phyloP scores from a whole-genome alignment of 768 basidiomycete genomes.

The Mycena metata region DNA sequence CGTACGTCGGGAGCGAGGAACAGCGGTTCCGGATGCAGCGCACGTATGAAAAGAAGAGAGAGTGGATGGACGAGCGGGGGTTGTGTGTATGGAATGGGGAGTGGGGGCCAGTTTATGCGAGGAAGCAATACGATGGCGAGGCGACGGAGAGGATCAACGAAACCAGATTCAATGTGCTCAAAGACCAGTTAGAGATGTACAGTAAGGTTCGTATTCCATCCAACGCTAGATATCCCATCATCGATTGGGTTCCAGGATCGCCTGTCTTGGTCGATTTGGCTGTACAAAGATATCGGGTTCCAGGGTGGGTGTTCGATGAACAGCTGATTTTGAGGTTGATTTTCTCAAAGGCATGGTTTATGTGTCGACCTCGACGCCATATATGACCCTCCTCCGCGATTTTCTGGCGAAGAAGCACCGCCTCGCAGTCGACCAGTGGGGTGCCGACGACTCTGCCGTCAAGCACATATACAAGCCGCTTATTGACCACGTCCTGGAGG shows the following conservation, averaged over 20 bases:
- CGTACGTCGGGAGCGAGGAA: slow-evolving; percentile 65
- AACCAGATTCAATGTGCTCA: slow-evolving; percentile 71
- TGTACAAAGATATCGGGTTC: slow-evolving; percentile 89
- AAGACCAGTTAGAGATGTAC: slow-evolving; percentile 82
- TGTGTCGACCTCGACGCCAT: slow-evolving; percentile 74
- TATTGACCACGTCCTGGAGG: slow-evolving; percentile 69
- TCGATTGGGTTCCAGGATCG: slow-evolving; percentile 59
- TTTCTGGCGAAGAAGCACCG: slow-evolving; percentile 86
- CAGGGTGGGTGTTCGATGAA: slow-evolving; percentile 39
- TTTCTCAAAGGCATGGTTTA: slow-evolving; percentile 77
- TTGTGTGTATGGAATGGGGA: slow-evolving; percentile 86
- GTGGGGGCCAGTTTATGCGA: slow-evolving; percentile 87
- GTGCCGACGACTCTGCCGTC: slow-evolving; percentile 72
- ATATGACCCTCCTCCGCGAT: slow-evolving; percentile 75
- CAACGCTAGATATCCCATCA: neutral
- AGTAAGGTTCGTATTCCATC: slow-evolving; percentile 57
- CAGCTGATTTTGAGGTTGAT: neutral
- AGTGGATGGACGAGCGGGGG: slow-evolving; percentile 79
- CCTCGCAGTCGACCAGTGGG: slow-evolving; percentile 79
- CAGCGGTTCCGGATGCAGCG: slow-evolving; percentile 65
- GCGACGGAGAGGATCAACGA: slow-evolving; percentile 77
- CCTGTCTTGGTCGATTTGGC: slow-evolving; percentile 87
- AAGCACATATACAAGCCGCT: slow-evolving; percentile 74
- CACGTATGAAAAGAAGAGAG: slow-evolving; percentile 79
- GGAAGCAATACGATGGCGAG: slow-evolving; percentile 69